These are phyloP conservation scores for Trametes polyzona DNA, from an alignment of 1,284 basidiomycete genomes.

Conservation along the genomic window DNA sequence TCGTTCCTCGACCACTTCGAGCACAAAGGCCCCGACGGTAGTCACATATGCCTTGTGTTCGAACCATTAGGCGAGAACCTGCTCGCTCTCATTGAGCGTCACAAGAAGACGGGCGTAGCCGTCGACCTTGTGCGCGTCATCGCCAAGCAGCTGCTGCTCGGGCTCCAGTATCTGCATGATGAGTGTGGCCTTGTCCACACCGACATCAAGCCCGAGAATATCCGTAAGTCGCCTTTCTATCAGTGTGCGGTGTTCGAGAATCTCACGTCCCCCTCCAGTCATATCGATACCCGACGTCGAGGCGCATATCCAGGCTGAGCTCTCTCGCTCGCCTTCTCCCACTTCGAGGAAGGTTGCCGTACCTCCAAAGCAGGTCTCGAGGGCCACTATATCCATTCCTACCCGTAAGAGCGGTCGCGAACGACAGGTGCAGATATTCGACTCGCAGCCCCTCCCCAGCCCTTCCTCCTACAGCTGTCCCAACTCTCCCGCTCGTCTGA, in stretches of 20 bases:
- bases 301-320: constrained; percentile 67
- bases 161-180: constrained; percentile 90
- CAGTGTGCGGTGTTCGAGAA: neutral
- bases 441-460: constrained; percentile 69
- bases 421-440: constrained; percentile 75
- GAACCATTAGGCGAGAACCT: constrained; percentile 92
- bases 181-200: constrained; percentile 89
- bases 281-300: constrained; percentile 79
- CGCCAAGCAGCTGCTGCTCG: constrained; percentile 82
- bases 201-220: constrained; percentile 94
- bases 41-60: constrained; percentile 89
- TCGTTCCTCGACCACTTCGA: constrained; percentile 89
- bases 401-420: constrained; percentile 50
- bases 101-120: constrained; percentile 86
- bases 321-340: constrained; percentile 66
- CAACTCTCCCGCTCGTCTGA: constrained; percentile 40
- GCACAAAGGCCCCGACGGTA: constrained; percentile 62
- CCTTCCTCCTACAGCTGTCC: constrained; percentile 47
- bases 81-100: constrained; percentile 81
- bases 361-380: constrained; percentile 56
- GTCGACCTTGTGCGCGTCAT: constrained; percentile 82
- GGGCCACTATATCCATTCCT: constrained; percentile 63
- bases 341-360: constrained; percentile 73
- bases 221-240: constrained; percentile 58
- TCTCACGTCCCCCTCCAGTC: constrained; percentile 49